A percentile compares a stretch with the other conserved stretches of the same genome.
Evolutionary conservation across 495 filamentous ascomycete species (phyloP).

Genomic region (Pyronema omphalodes): DNA sequence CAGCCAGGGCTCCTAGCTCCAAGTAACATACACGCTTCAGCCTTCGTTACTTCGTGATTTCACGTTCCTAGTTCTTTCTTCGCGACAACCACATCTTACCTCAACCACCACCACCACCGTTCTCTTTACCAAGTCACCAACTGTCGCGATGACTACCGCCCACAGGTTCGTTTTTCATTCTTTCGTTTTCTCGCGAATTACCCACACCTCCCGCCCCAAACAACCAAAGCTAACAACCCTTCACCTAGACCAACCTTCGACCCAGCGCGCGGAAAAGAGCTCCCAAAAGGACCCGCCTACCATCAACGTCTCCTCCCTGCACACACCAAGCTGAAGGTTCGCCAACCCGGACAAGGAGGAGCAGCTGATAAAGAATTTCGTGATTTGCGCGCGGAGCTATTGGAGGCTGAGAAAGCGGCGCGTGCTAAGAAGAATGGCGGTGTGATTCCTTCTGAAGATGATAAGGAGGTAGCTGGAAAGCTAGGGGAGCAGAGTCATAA

Average conservation of each 20-base stretch:
- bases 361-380: constrained; percentile 51
- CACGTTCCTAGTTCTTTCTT: too few species aligned
- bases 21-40: too few species aligned
- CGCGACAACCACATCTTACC: not conserved
- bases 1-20: too few species aligned
- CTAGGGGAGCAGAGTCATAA: constrained; percentile 35
- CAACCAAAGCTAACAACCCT: not conserved
- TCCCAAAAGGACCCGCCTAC: constrained; percentile 81
- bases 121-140: not conserved
- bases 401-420: constrained; percentile 72
- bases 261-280: constrained; percentile 87
- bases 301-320: constrained; percentile 91
- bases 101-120: not conserved
- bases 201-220: not conserved
- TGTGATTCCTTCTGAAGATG: constrained; percentile 2
- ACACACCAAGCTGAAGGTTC: constrained; percentile 74
- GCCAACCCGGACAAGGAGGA: constrained; percentile 77
- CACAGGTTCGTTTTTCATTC: constrained; percentile 16
- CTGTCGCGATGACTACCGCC: constrained; percentile 48
- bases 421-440: constrained; percentile 65
- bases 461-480: constrained; percentile 24
- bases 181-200: not conserved
- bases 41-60: too few species aligned
- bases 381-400: constrained; percentile 79
- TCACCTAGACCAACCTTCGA: constrained; percentile 79